Conservation (phyloP, 2,329 filamentous ascomycete genomes). For the Epichloe uncinata region DNA sequence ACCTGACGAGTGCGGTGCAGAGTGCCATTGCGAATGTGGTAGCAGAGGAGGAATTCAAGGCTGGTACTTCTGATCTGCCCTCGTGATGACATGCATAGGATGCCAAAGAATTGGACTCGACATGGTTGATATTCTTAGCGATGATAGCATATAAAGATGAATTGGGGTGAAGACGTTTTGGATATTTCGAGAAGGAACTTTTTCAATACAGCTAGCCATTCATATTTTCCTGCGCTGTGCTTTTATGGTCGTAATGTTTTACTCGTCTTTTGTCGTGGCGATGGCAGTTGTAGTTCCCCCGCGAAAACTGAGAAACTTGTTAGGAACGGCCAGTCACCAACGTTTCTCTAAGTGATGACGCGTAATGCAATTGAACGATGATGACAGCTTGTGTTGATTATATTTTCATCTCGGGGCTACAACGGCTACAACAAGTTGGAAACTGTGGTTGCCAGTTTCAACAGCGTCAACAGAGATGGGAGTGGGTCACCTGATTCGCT, state of each 20-base stretch:
- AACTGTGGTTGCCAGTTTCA: background rate
- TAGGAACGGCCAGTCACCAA: no score
- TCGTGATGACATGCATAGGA: background rate
- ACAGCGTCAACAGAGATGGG: background rate
- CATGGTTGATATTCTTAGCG: background rate
- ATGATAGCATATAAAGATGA: background rate
- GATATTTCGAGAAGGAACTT: background rate
- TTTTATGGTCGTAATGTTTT: no score
- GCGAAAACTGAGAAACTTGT: no score
- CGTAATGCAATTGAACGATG: no score
- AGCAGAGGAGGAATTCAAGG: slow-evolving; percentile 27
- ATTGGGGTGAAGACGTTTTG: background rate
- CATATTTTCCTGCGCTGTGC: no score
- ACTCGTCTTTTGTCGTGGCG: no score
- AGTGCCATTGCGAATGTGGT: slow-evolving; percentile 73
- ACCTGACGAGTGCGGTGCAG: slow-evolving; percentile 78
- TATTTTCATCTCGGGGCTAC: background rate
- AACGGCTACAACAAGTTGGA: background rate
- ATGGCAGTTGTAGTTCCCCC: no score
- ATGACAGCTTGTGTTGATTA: no score
- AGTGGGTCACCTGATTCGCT: background rate
- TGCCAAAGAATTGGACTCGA: background rate
- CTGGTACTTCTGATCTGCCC: background rate
- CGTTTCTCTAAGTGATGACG: no score
- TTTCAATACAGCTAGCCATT: no score